Conservation (phyloP, 1,284 basidiomycete genomes). For the Rhodotorula sp. region DNA sequence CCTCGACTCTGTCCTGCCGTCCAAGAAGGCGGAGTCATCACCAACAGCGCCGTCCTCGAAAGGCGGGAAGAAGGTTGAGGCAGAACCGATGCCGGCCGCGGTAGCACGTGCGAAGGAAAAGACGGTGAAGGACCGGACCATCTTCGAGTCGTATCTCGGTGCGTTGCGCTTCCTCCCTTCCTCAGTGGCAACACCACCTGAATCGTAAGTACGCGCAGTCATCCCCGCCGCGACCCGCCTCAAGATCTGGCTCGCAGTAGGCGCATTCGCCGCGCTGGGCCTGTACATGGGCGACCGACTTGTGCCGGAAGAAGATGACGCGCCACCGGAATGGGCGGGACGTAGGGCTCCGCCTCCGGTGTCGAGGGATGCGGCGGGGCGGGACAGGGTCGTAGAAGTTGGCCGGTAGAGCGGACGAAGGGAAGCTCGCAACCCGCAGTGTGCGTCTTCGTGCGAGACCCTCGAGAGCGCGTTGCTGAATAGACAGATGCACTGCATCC, state of each 20-base stretch:
- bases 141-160: constrained; percentile 40
- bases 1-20: too few species aligned
- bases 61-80: not conserved
- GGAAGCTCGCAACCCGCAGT: too few species aligned
- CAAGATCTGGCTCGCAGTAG: constrained; percentile 25
- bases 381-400: too few species aligned
- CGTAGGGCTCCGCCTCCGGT: too few species aligned
- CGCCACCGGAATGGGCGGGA: too few species aligned
- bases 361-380: too few species aligned
- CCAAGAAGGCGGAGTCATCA: not conserved
- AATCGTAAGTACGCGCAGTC: constrained; percentile 15
- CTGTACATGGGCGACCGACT: constrained; percentile 37
- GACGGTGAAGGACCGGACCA: constrained; percentile 25
- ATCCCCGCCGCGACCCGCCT: constrained; percentile 28
- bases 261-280: constrained; percentile 21
- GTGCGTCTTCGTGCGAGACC: too few species aligned
- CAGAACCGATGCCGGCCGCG: constrained; percentile 17
- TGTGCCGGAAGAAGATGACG: constrained; percentile 26
- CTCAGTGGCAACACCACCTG: too few species aligned
- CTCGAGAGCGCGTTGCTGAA: too few species aligned
- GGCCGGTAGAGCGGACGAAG: too few species aligned
- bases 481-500: too few species aligned
- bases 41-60: not conserved
- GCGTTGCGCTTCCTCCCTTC: not conserved
- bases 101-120: constrained; percentile 30